These are phyloP conservation scores for Takashimella tepidaria DNA, from an alignment of 1,284 basidiomycete species.

Conservation along the genomic window DNA sequence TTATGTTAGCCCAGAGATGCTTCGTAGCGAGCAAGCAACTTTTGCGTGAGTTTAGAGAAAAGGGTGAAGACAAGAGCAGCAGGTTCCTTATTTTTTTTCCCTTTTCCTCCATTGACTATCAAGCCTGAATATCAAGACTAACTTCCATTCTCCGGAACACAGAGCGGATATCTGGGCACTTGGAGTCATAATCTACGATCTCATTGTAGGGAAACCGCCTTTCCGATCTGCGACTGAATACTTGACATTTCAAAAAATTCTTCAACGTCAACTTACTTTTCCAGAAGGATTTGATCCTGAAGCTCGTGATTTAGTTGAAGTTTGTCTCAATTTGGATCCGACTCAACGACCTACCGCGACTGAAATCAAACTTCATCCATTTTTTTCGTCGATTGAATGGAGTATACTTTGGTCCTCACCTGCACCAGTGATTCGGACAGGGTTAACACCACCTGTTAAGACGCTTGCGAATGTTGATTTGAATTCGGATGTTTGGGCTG, in stretches of 20 bases:
- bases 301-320: conserved; percentile 50
- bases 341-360: conserved; percentile 55
- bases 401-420: conserved; percentile 62
- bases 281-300: conserved; percentile 50
- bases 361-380: conserved; percentile 67
- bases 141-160: too few relatives aligned
- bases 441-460: conserved; percentile 33
- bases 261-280: conserved; percentile 51
- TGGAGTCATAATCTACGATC: conserved; percentile 55
- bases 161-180: conserved; percentile 56
- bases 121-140: too few relatives aligned
- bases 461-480: conserved; percentile 21
- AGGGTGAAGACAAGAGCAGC: too few relatives aligned
- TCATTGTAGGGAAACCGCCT: conserved; percentile 53
- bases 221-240: conserved; percentile 57
- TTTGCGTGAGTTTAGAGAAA: conserved; percentile 42
- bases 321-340: conserved; percentile 58
- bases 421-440: conserved; percentile 47
- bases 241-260: conserved; percentile 56
- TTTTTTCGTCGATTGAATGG: conserved; percentile 69
- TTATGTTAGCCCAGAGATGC: conserved; percentile 88
- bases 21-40: conserved; percentile 60
- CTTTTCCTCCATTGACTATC: too few relatives aligned
- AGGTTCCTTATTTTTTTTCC: not conserved
- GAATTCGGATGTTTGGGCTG: conserved; percentile 38